Evolutionary conservation across 225 moss, liverwort and hornwort species (phyloP).

Genomic region (Pseudoscleropodium purum): DNA sequence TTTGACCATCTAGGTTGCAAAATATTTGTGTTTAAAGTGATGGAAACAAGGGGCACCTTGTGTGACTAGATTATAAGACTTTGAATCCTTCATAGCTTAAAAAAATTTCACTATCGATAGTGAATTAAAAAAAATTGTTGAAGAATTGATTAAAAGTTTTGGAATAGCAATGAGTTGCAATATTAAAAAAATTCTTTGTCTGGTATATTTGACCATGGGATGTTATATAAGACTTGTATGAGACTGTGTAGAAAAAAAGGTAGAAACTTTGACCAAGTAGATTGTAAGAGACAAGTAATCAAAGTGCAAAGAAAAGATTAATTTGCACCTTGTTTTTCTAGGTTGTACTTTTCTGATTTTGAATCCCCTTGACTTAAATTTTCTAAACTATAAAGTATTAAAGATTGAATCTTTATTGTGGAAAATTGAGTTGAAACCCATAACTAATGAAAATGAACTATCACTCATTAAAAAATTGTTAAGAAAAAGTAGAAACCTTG

Average conservation of each 20-base stretch:
- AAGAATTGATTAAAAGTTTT: background rate
- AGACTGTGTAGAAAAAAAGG: background rate
- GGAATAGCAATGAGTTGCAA: background rate
- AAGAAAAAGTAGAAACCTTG: accelerated
- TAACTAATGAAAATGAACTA: too few relatives aligned
- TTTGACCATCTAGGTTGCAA: too few relatives aligned
- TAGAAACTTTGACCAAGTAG: background rate
- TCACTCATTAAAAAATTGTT: background rate
- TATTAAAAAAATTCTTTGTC: background rate
- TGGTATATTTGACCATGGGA: too few relatives aligned
- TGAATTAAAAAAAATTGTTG: background rate
- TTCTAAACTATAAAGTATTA: too few relatives aligned
- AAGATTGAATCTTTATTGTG: background rate
- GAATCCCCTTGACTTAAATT: background rate
- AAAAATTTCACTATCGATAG: background rate
- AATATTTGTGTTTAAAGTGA: background rate
- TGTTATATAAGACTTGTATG: background rate
- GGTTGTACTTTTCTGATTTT: too few relatives aligned
- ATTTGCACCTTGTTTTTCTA: background rate
- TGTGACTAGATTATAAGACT: background rate
- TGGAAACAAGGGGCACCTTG: accelerated
- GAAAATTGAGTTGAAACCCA: background rate
- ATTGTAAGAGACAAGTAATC: background rate
- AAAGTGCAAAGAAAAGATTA: background rate
- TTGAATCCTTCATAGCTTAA: background rate